phyloP scores from a whole-genome alignment of 73 alveolate genomes.

The Tetrahymena thermophila region DNA sequence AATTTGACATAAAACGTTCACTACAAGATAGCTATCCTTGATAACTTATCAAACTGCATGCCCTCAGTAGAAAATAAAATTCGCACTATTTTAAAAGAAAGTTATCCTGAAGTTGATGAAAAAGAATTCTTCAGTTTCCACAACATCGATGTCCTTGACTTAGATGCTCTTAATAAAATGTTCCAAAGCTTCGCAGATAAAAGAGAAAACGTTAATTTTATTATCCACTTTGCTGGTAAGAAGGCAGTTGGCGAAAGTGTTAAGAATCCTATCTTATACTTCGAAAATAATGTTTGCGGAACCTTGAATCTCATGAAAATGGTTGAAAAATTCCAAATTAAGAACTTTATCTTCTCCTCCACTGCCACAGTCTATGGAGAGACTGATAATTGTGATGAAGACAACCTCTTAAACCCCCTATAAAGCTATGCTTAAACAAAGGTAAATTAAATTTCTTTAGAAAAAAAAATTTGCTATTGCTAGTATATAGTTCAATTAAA shows the following conservation, averaged over 20 bases:
- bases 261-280: slow-evolving; percentile 80
- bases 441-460: neutral
- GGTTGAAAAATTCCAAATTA: slow-evolving; percentile 58
- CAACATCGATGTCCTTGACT: slow-evolving; percentile 18
- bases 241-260: slow-evolving; percentile 96
- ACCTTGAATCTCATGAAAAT: slow-evolving; percentile 67
- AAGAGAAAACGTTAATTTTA: slow-evolving; percentile 53
- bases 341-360: slow-evolving; percentile 79
- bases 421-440: neutral
- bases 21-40: slow-evolving; percentile 68
- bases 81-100: slow-evolving; percentile 17
- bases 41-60: slow-evolving; percentile 72
- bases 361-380: slow-evolving; percentile 95
- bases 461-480: neutral
- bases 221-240: slow-evolving; percentile 95
- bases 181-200: slow-evolving; percentile 22
- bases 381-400: slow-evolving; percentile 87
- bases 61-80: slow-evolving; percentile 57
- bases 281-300: slow-evolving; percentile 89
- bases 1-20: neutral
- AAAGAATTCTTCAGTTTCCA: slow-evolving; percentile 35
- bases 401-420: slow-evolving; percentile 58
- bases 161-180: slow-evolving; percentile 14
- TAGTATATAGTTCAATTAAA: neutral
- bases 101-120: slow-evolving; percentile 11